phyloP scores from a whole-genome alignment of 129 eudicot species.

The Rutidosis leptorrhynchoides region DNA sequence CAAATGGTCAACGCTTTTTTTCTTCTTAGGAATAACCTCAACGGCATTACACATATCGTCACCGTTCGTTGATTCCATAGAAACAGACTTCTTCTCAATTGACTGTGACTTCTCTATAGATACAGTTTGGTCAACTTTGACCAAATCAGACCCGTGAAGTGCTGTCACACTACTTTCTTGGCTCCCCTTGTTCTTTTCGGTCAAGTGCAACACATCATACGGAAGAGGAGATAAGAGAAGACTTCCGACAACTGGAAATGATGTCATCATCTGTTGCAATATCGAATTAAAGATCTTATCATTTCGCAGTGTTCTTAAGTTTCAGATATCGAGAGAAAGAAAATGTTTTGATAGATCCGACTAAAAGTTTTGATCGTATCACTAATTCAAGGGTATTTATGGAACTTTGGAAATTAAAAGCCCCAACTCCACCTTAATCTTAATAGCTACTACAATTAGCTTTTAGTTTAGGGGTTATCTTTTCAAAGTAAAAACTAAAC shows the following conservation, averaged over 20 bases:
- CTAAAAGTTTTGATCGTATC: no score
- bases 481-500: no score
- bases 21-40: slow-evolving; percentile 18
- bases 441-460: no score
- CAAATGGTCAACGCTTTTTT: slow-evolving; percentile 24
- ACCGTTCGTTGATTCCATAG: slow-evolving; percentile 41
- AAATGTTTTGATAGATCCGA: no score
- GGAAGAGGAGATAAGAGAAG: slow-evolving; percentile 87
- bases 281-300: slow-evolving; percentile 2
- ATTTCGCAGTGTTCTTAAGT: no score
- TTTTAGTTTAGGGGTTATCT: no score
- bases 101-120: slow-evolving; percentile 40
- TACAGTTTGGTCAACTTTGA: slow-evolving; percentile 38
- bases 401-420: no score
- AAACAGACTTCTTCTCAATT: slow-evolving; percentile 35
- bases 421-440: no score
- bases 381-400: no score
- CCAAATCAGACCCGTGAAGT: slow-evolving; percentile 44
- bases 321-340: no score
- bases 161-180: slow-evolving; percentile 42
- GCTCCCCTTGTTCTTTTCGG: slow-evolving; percentile 52
- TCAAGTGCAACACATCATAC: slow-evolving; percentile 41
- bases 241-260: slow-evolving; percentile 50
- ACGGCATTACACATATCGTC: slow-evolving; percentile 19
- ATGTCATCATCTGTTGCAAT: slow-evolving; percentile 82